Conservation (phyloP, 148 eudicot species). For the Limonium bicolor region DNA sequence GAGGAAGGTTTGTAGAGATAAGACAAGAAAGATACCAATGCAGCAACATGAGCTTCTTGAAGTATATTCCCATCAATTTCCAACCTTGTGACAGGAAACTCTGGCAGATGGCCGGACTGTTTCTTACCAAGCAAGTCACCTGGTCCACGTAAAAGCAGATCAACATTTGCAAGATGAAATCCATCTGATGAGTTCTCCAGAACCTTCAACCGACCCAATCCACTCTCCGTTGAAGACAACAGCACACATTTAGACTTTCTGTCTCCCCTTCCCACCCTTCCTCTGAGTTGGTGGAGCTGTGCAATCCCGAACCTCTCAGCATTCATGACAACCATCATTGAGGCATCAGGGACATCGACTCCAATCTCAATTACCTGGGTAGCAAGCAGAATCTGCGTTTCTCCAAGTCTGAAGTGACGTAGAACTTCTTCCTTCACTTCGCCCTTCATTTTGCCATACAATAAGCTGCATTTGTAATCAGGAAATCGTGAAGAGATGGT, state of each 20-base stretch:
- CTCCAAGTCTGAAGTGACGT: conserved; percentile 57
- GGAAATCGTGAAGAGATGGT: conserved; percentile 40
- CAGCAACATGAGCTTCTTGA: conserved; percentile 84
- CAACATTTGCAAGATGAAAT: conserved; percentile 74
- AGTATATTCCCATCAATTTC: conserved; percentile 80
- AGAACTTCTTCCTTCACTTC: conserved; percentile 75
- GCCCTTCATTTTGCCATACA: conserved; percentile 82
- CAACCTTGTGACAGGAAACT: conserved; percentile 73
- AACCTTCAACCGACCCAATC: conserved; percentile 57
- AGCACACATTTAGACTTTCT: conserved; percentile 75
- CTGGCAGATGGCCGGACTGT: conserved; percentile 94
- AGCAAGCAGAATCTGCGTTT: conserved; percentile 63
- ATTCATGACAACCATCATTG: conserved; percentile 97
- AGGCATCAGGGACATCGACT: conserved; percentile 93
- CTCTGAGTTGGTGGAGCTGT: conserved; percentile 91
- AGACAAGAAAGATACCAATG: conserved; percentile 33
- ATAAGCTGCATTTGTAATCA: conserved; percentile 56
- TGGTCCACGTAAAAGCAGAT: conserved; percentile 82
- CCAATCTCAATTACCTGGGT: conserved; percentile 92
- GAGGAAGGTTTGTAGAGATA: not conserved
- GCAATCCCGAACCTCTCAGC: conserved; percentile 97
- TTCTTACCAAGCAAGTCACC: conserved; percentile 94
- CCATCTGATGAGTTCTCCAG: conserved; percentile 71
- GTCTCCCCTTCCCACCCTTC: conserved; percentile 85
- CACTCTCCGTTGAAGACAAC: conserved; percentile 30